Conservation (phyloP, 2,329 filamentous ascomycete genomes). For the Xylaria digitata region DNA sequence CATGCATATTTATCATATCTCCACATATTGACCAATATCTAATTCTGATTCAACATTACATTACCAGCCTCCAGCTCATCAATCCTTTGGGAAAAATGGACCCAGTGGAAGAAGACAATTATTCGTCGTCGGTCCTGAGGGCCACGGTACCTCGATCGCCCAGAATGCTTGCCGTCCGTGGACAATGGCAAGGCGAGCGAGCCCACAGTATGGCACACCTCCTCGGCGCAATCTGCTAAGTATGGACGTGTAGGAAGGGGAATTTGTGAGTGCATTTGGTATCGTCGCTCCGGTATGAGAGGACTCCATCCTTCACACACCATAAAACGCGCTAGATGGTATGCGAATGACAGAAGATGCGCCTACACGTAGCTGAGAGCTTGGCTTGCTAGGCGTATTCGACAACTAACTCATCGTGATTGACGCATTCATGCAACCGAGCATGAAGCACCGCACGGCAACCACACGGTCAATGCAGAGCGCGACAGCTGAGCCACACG, state of each 20-base stretch:
- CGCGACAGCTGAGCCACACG: constrained; percentile 35
- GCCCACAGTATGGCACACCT: not conserved
- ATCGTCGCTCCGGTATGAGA: constrained; percentile 22
- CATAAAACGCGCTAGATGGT: constrained; percentile 3
- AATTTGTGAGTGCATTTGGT: constrained; percentile 4
- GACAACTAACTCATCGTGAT: constrained; percentile 22
- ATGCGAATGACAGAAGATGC: constrained; percentile 17
- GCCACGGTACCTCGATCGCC: constrained; percentile 20
- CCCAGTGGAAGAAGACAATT: constrained; percentile 28
- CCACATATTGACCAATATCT: constrained; percentile 37
- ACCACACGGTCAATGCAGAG: constrained; percentile 27
- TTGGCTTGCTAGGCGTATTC: constrained; percentile 28
- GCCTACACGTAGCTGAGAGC: constrained; percentile 15
- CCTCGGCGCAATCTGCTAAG: not conserved
- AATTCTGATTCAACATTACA: constrained; percentile 31
- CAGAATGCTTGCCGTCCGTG: constrained; percentile 10
- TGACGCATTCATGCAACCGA: constrained; percentile 26
- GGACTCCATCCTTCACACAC: not conserved
- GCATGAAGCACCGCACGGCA: constrained; percentile 19
- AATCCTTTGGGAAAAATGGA: constrained; percentile 36
- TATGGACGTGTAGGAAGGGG: not conserved
- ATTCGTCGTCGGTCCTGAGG: constrained; percentile 19
- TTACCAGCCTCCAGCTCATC: constrained; percentile 32
- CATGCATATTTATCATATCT: constrained; percentile 34
- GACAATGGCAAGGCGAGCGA: constrained; percentile 9